phyloP scores from a whole-genome alignment of 2,329 filamentous ascomycete genomes.

The Endocalyx cinctus region DNA sequence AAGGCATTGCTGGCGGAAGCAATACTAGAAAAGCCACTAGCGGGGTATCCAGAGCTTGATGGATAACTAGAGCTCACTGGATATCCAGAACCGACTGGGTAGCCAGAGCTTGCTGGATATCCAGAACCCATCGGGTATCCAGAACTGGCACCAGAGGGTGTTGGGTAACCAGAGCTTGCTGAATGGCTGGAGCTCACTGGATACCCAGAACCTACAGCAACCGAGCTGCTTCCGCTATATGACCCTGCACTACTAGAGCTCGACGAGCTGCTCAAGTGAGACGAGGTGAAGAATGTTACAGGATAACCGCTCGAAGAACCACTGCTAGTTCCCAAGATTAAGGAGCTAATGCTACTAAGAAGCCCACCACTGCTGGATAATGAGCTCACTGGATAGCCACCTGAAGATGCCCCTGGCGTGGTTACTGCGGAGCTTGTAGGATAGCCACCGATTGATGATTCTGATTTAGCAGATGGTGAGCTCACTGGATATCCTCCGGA shows the following conservation, averaged over 20 bases:
- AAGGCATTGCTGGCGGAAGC: background rate
- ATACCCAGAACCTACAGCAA: background rate
- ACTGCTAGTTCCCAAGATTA: conserved; percentile 19
- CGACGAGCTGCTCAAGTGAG: background rate
- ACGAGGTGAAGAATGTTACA: background rate
- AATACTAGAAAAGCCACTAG: too few species aligned
- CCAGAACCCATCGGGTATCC: conserved; percentile 2
- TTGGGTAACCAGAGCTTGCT: background rate
- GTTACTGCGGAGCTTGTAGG: too few species aligned
- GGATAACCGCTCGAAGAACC: conserved; percentile 2
- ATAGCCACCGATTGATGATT: too few species aligned
- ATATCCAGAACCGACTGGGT: too few species aligned
- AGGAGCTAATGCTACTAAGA: conserved; percentile 25
- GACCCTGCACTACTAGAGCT: background rate
- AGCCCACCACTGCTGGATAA: conserved; percentile 16
- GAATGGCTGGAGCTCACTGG: background rate
- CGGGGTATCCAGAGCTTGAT: too few species aligned
- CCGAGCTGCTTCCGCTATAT: background rate
- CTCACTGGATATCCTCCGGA: conserved; percentile 12
- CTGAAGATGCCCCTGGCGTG: conserved; percentile 4
- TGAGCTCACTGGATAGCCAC: conserved; percentile 14
- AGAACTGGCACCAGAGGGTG: conserved; percentile 6
- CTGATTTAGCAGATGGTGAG: too few species aligned
- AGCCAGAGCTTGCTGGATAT: background rate
- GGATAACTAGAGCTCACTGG: too few species aligned